These are phyloP conservation scores for Waltergamsia citrina DNA, from an alignment of 2,329 filamentous ascomycete species.

Conservation along the genomic window DNA sequence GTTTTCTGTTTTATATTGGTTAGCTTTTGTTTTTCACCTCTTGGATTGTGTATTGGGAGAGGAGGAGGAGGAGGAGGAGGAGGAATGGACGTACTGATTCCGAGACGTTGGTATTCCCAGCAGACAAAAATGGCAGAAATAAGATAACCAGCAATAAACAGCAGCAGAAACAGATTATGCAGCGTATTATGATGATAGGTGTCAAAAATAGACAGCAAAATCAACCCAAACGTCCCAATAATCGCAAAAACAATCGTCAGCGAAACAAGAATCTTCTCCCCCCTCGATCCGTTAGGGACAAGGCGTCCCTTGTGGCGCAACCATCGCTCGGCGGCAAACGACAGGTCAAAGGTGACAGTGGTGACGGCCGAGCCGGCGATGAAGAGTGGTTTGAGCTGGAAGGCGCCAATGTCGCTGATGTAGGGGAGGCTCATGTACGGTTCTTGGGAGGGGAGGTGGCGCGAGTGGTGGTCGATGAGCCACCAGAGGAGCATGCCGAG, in stretches of 20 bases:
- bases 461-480: slow-evolving; percentile 44
- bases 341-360: slow-evolving; percentile 70
- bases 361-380: slow-evolving; percentile 62
- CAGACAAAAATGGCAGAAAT: slow-evolving; percentile 82
- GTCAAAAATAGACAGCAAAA: slow-evolving; percentile 80
- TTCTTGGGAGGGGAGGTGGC: slow-evolving; percentile 52
- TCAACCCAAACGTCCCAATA: slow-evolving; percentile 68
- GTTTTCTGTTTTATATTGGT: slow-evolving; percentile 41
- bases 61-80: neutral
- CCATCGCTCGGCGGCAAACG: slow-evolving; percentile 75
- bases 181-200: slow-evolving; percentile 55
- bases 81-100: slow-evolving; percentile 44
- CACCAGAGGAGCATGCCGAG: slow-evolving; percentile 64
- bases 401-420: slow-evolving; percentile 58
- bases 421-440: slow-evolving; percentile 53
- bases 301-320: slow-evolving; percentile 75
- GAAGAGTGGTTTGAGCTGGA: slow-evolving; percentile 65
- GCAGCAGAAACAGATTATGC: slow-evolving; percentile 67
- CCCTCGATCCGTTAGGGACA: slow-evolving; percentile 55
- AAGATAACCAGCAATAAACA: slow-evolving; percentile 84
- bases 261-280: slow-evolving; percentile 52
- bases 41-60: neutral
- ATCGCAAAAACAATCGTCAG: slow-evolving; percentile 61
- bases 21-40: neutral
- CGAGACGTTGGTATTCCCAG: slow-evolving; percentile 80